Conservation (phyloP, 2,329 filamentous ascomycete species). For the Apiospora aurea region DNA sequence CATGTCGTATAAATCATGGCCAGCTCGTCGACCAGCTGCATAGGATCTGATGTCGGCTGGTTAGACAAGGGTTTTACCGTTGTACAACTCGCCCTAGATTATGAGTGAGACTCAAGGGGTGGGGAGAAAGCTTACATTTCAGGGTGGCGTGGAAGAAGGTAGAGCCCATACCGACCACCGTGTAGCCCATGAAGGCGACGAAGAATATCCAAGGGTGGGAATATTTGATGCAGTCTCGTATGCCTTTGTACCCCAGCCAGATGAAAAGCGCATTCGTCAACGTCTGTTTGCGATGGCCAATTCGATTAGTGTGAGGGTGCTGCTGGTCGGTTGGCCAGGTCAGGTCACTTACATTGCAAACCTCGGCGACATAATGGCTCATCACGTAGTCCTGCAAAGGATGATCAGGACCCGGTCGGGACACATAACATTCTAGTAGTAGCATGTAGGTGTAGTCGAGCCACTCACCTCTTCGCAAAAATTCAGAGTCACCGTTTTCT, state of each 20-base stretch:
- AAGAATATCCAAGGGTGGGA: slow-evolving; percentile 79
- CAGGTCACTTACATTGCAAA: slow-evolving; percentile 63
- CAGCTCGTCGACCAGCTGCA: slow-evolving; percentile 67
- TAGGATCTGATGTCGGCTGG: slow-evolving; percentile 52
- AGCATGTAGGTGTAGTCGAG: too few relatives aligned
- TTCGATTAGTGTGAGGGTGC: neutral
- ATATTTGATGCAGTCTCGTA: slow-evolving; percentile 74
- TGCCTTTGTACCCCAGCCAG: slow-evolving; percentile 77
- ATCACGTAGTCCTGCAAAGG: slow-evolving; percentile 65
- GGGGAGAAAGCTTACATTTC: slow-evolving; percentile 53
- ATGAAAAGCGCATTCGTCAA: slow-evolving; percentile 85
- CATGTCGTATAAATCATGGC: slow-evolving; percentile 68
- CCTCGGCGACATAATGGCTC: slow-evolving; percentile 77
- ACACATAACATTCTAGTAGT: neutral
- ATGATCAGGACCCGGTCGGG: slow-evolving; percentile 3
- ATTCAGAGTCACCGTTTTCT: slow-evolving; percentile 76
- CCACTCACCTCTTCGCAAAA: slow-evolving; percentile 77
- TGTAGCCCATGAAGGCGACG: slow-evolving; percentile 63
- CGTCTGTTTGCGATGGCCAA: slow-evolving; percentile 56
- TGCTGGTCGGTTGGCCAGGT: neutral
- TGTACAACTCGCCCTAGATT: neutral
- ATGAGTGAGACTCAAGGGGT: neutral
- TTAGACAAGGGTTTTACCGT: neutral
- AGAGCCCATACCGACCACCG: slow-evolving; percentile 61
- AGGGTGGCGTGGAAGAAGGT: slow-evolving; percentile 64